Evolutionary conservation across 2,329 filamentous ascomycete genomes (phyloP), one percentile per base, ranked within the genome.

Genomic region (Knufia fluminis): DNA sequence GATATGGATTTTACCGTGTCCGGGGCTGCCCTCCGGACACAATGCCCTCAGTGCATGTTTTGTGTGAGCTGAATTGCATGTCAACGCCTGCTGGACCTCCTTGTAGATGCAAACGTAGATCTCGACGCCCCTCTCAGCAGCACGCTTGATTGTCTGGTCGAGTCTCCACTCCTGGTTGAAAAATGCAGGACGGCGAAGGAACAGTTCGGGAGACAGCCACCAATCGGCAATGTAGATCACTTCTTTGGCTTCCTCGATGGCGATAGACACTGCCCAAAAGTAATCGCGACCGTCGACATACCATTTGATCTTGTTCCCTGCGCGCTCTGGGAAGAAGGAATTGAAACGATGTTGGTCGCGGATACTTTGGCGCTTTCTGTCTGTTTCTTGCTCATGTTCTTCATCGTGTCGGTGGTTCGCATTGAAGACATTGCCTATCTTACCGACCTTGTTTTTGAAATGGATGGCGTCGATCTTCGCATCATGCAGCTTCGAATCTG

Each of bases 271-370:
- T 16, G 92, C 84, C 83, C 89, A 95, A 66, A 92, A 94, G 67
- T 98, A 98, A 68, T 97, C 86, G 53, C 89, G 77, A 2, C 89
- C 92, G 64, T 97, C 92, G 9, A 97, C 87, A 68, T 96, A 97
- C 90, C 91, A 98, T 71, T 97, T 97, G 64, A 92, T 75, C 51
- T 85, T 75, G 66, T 97, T 96, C 23, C 83, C 85, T 9, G 91
- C 82, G 38, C 83, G 81, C 64, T 91, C 83, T 0, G 91, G 91
- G 32, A 94, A 94, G 68, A 86, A 98, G 3, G 87, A 94, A n/a
- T 85, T 66, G 71, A 89, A 97, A 36, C 91, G 82, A 63, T 97
- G 82, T 12, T 78, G 75, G 51, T 91, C 78, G 57, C 77, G 75
- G 44, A 92, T 83, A 14, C 70, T 75, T 17, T 75, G 78, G 51